Evolutionary conservation across 495 filamentous ascomycete genomes (phyloP), one percentile per base, ranked within the genome.

Genomic region (Elasticomyces elasticus): DNA sequence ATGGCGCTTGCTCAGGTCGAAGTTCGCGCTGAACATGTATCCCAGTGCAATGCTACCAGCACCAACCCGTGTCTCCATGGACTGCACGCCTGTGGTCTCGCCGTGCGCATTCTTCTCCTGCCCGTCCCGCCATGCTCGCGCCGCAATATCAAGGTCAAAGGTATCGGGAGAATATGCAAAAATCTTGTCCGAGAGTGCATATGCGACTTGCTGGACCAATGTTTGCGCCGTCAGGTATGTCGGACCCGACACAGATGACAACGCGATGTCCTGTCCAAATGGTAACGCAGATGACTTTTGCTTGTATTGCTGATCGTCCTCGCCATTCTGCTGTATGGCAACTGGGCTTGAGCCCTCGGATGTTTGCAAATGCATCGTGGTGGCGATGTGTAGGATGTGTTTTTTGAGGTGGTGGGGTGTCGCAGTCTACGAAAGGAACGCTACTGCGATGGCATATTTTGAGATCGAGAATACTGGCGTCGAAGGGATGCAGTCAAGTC

Each of bases 11-110:
- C 79, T 82, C 56, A 92, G 67, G 65, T 94, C 88, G 60, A 91
- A 95, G 68, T 98, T 92, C 64, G 86, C 85, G 30, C 89, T 95
- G 74, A 97, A 98, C 63, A 97, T 84, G 70, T 98, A 98, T 55
- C 92, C 92, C 44, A 98, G 77, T 28, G 94, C 88, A 67, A 97
- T 85, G 63, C 86, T 84, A 41, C 87, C 92, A 41, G 94, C 92
- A 59, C 92, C 92, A 50, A 86, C 78, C 40, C 94, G 78, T 43
- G 86, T 92, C 71, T 98, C 85, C 70, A 97, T 79, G 3, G 85
- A 69, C 53, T 86, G 75, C 42, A 97, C 79, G 3, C 78, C 72
- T 33, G 94, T 88, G 61, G 80, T 69, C 63, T 88, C 84, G 65
- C 89, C 91, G 66, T 87, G 80, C 45, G 81, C 80, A 71, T 97